Percentiles rank a stretch among this genome's conserved stretches.
Conservation (phyloP, 345 rosid genomes). For the Populus davidiana region DNA sequence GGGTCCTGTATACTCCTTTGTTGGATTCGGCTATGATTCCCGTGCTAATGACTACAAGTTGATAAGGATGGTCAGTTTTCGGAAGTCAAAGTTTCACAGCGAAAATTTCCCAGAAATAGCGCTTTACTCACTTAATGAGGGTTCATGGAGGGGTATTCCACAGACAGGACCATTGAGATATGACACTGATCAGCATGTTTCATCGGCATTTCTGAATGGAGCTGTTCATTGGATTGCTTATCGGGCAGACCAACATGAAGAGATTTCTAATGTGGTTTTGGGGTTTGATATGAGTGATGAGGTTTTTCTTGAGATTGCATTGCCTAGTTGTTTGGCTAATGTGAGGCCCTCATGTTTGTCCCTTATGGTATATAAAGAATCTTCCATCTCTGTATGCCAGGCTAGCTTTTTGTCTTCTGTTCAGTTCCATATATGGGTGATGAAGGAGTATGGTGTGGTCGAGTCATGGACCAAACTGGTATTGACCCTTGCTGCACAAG, state of each 20-base stretch:
- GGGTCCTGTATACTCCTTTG: neutral
- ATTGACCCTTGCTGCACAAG: neutral
- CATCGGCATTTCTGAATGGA: neutral
- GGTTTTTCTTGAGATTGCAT: neutral
- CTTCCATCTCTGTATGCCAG: neutral
- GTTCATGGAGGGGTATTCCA: neutral
- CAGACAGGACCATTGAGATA: neutral
- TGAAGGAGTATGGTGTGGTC: neutral
- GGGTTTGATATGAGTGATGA: neutral
- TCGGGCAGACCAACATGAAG: neutral
- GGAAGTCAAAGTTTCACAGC: neutral
- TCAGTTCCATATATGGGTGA: neutral
- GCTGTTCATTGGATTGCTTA: neutral
- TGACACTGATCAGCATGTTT: neutral
- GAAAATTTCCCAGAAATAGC: neutral
- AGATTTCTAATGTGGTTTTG: neutral
- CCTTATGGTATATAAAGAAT: neutral
- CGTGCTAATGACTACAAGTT: constrained; percentile 2
- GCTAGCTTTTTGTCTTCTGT: too few species aligned
- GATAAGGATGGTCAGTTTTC: neutral
- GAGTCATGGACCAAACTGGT: neutral
- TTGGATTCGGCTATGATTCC: constrained; percentile 5
- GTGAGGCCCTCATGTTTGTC: neutral
- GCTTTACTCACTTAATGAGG: neutral
- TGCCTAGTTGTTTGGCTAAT: neutral